These are phyloP conservation scores for Pezicula neosporulosa DNA, from an alignment of 2,329 filamentous ascomycete genomes.

Conservation along the genomic window DNA sequence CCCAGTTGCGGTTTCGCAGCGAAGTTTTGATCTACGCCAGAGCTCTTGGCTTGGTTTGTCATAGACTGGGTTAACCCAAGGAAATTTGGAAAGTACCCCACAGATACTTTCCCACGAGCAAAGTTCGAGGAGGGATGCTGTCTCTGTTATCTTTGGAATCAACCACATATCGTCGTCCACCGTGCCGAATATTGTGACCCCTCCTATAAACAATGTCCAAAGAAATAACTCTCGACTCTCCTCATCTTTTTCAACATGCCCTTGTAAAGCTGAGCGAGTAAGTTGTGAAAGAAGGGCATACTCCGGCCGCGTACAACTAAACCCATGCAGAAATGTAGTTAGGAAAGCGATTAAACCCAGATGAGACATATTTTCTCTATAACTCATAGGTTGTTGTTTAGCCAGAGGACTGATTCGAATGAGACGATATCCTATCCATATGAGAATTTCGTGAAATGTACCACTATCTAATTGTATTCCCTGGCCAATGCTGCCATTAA, in stretches of 20 bases:
- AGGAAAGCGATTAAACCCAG: slow-evolving; percentile 25
- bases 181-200: slow-evolving; percentile 4
- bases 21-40: not conserved
- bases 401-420: slow-evolving; percentile 14
- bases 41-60: slow-evolving; percentile 5
- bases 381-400: not conserved
- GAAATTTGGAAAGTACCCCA: slow-evolving; percentile 16
- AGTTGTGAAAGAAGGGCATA: slow-evolving; percentile 9
- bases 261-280: slow-evolving; percentile 1
- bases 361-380: slow-evolving; percentile 17
- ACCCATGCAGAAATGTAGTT: slow-evolving; percentile 16
- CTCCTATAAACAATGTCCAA: slow-evolving; percentile 18
- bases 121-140: slow-evolving; percentile 6
- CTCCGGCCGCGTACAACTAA: slow-evolving; percentile 2
- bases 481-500: slow-evolving; percentile 12
- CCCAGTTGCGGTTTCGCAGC: not conserved
- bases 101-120: slow-evolving; percentile 10
- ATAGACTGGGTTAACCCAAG: slow-evolving; percentile 22
- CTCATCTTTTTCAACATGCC: not conserved
- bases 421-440: slow-evolving; percentile 24
- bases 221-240: slow-evolving; percentile 15
- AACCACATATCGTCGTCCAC: slow-evolving; percentile 8
- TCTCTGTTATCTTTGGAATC: slow-evolving; percentile 4
- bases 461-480: slow-evolving; percentile 16
- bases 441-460: slow-evolving; percentile 23